A percentile compares a stretch with the other conserved stretches of the same genome.
These are phyloP conservation scores for Abrus pulchellus DNA, from an alignment of 306 rosid genomes.

Conservation along the genomic window DNA sequence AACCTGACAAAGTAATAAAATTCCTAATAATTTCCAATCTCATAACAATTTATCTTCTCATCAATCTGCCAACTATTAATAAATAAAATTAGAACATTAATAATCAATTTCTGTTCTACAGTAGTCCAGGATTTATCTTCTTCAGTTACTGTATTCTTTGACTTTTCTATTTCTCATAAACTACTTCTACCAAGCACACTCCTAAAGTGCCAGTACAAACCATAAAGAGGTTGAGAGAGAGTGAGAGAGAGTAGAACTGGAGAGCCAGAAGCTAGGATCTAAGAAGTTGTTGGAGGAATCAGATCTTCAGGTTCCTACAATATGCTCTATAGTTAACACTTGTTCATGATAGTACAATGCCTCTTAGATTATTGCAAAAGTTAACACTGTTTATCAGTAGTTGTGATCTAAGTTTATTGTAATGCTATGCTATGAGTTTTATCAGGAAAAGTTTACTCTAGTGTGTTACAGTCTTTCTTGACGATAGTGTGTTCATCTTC, in stretches of 20 bases:
- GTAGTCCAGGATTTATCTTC: not conserved
- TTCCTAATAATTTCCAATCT: not conserved
- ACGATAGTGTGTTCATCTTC: not conserved
- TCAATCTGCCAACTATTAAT: not conserved
- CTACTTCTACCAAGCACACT: slow-evolving; percentile 28
- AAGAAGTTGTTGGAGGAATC: slow-evolving; percentile 10
- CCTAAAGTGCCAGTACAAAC: not conserved
- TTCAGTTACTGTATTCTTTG: not conserved
- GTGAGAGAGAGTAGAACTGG: slow-evolving; percentile 25
- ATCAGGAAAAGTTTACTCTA: not conserved
- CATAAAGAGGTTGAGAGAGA: not conserved
- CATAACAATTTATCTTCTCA: not conserved
- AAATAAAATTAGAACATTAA: not conserved
- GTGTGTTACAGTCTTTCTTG: not conserved
- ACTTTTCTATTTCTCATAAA: not conserved
- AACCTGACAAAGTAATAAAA: not conserved
- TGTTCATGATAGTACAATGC: not conserved
- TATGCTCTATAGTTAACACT: slow-evolving; percentile 1
- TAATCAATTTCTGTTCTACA: not conserved
- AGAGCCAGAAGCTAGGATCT: not conserved
- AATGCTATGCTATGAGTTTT: slow-evolving; percentile 6
- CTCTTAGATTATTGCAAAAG: not conserved
- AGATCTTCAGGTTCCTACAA: slow-evolving; percentile 13
- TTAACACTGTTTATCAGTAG: not conserved
- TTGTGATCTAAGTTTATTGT: slow-evolving; percentile 5